phyloP scores from a whole-genome alignment of 2,329 filamentous ascomycete genomes.

The Cercospora berteroae region DNA sequence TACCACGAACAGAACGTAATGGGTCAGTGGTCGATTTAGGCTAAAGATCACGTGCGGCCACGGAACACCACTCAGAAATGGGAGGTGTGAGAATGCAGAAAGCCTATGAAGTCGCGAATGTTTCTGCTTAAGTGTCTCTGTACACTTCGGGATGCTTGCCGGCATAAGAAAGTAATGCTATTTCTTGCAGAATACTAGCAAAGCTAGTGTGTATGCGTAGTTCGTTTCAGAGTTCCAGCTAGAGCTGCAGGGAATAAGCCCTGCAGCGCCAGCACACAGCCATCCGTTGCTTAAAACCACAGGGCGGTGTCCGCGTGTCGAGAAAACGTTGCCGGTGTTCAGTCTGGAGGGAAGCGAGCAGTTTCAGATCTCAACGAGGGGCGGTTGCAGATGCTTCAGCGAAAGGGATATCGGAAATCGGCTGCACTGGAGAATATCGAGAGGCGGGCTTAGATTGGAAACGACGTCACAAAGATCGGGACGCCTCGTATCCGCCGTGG shows the following conservation, averaged over 20 bases:
- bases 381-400: neutral
- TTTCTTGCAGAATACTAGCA: neutral
- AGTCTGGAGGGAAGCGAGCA: neutral
- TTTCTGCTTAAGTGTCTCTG: neutral
- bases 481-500: neutral
- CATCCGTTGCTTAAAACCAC: neutral
- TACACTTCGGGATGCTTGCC: neutral
- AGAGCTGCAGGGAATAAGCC: neutral
- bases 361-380: neutral
- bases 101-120: neutral
- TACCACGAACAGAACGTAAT: neutral
- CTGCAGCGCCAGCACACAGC: neutral
- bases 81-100: neutral
- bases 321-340: neutral
- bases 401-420: neutral
- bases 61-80: neutral
- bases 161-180: neutral
- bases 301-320: neutral
- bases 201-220: neutral
- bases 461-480: neutral
- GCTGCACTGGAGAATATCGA: neutral
- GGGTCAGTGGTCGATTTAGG: neutral
- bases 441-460: neutral
- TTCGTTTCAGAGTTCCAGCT: neutral
- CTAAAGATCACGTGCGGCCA: neutral